phyloP scores from a whole-genome alignment of 371 early-diverging fungal species.

The Rhizomucor miehei region DNA sequence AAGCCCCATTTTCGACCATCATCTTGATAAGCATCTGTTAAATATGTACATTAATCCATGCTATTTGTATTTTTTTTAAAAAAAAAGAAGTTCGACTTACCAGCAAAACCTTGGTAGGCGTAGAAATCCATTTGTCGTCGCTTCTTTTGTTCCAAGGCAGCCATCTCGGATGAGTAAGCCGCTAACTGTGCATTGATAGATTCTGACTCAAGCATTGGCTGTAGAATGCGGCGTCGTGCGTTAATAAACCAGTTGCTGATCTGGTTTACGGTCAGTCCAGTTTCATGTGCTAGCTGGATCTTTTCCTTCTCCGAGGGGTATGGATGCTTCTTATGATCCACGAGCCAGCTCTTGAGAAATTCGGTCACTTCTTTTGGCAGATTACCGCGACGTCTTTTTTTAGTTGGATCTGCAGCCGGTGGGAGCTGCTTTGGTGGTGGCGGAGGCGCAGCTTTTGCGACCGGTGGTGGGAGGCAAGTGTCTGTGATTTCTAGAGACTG shows the following conservation, averaged over 20 bases:
- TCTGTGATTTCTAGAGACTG: constrained; percentile 8
- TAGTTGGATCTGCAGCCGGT: constrained; percentile 3
- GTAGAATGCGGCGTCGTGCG: constrained; percentile 70
- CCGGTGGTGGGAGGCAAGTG: constrained; percentile 4
- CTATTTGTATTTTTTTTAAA: neutral
- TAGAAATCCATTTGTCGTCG: constrained; percentile 23
- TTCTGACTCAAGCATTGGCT: constrained; percentile 47
- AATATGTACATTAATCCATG: neutral
- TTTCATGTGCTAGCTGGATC: constrained; percentile 55
- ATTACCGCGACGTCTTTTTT: constrained; percentile 53
- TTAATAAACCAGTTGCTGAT: constrained; percentile 93
- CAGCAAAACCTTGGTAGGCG: constrained; percentile 24
- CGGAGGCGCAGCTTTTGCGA: neutral
- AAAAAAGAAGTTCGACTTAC: constrained; percentile 6
- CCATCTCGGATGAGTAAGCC: constrained; percentile 12
- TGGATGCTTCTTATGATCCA: constrained; percentile 75
- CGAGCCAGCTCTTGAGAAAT: constrained; percentile 70
- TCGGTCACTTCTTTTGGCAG: constrained; percentile 65
- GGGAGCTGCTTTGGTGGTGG: neutral
- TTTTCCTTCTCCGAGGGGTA: constrained; percentile 85
- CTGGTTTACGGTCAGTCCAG: constrained; percentile 71
- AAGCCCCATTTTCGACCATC: constrained; percentile 17
- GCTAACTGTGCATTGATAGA: constrained; percentile 13
- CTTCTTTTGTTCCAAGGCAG: constrained; percentile 16
- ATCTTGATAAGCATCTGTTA: constrained; percentile 14